These are phyloP conservation scores for Ailanthus altissimus DNA, from an alignment of 345 rosid genomes.

Conservation along the genomic window DNA sequence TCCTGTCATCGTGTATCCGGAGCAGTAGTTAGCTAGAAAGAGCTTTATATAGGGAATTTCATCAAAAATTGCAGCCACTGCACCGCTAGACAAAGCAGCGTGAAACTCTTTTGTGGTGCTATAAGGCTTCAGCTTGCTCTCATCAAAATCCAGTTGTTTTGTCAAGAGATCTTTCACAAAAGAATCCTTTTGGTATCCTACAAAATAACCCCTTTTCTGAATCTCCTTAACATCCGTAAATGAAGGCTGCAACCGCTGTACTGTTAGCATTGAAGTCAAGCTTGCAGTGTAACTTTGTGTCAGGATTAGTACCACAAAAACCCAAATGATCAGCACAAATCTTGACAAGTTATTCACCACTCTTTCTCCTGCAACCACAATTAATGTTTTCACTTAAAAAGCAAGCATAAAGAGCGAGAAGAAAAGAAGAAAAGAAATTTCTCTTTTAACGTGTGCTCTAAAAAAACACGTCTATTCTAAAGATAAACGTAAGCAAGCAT, in stretches of 20 bases:
- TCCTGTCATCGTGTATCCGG: slow-evolving; percentile 32
- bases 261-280: slow-evolving; percentile 47
- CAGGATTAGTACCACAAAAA: slow-evolving; percentile 48
- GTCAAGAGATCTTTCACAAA: slow-evolving; percentile 19
- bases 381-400: neutral
- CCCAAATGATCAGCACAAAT: slow-evolving; percentile 56
- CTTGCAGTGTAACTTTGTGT: slow-evolving; percentile 57
- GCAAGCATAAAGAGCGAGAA: neutral
- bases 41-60: slow-evolving; percentile 48
- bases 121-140: slow-evolving; percentile 17
- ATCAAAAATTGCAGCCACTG: slow-evolving; percentile 36
- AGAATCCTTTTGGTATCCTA: slow-evolving; percentile 42
- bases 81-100: slow-evolving; percentile 30
- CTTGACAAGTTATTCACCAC: slow-evolving; percentile 43
- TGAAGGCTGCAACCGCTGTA: slow-evolving; percentile 38
- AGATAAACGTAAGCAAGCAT: neutral
- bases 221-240: slow-evolving; percentile 9
- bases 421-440: neutral
- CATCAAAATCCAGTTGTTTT: slow-evolving; percentile 11
- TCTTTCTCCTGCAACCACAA: slow-evolving; percentile 41
- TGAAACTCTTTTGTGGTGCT: slow-evolving; percentile 25
- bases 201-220: slow-evolving; percentile 14
- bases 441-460: neutral
- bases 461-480: neutral
- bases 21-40: slow-evolving; percentile 40